Evolutionary conservation across 2,329 filamentous ascomycete species (phyloP).

Genomic region (Fusarium virguliforme): DNA sequence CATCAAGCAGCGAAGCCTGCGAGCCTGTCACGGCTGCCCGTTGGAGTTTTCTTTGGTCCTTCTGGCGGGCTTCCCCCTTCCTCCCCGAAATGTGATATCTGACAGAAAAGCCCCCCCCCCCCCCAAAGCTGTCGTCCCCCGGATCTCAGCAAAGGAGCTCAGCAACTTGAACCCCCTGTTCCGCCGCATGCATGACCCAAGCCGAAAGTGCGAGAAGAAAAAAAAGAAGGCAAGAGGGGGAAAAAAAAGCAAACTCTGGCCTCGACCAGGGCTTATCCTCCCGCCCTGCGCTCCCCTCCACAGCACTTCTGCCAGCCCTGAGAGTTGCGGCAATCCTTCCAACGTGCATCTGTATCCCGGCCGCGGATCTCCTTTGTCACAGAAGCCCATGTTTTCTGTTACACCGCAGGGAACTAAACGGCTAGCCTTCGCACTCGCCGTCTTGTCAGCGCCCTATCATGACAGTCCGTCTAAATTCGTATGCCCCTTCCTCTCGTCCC

Average conservation of each 20-base stretch:
- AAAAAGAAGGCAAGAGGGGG: conserved; percentile 3
- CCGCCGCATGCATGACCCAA: conserved; percentile 33
- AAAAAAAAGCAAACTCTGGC: conserved; percentile 29
- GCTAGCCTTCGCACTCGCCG: conserved; percentile 7
- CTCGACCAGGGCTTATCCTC: conserved; percentile 3
- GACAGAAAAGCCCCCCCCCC: conserved; percentile 29
- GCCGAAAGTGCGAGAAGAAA: conserved; percentile 17
- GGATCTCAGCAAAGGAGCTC: conserved; percentile 13
- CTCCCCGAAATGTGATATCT: conserved; percentile 37
- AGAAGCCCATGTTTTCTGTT: conserved; percentile 43
- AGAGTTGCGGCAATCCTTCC: conserved; percentile 31
- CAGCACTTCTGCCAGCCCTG: conserved; percentile 35
- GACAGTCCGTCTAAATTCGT: conserved; percentile 6
- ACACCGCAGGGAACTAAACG: conserved; percentile 40
- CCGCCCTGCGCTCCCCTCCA: conserved; percentile 31
- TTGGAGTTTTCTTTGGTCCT: conserved; percentile 16
- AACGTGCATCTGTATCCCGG: conserved; percentile 45
- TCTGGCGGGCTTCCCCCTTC: conserved; percentile 22
- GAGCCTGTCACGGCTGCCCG: conserved; percentile 11
- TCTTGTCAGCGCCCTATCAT: conserved; percentile 15
- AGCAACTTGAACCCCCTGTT: conserved; percentile 21
- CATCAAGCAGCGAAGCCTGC: not conserved
- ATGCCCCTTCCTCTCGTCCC: not conserved
- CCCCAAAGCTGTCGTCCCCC: conserved; percentile 13
- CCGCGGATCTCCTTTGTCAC: conserved; percentile 46